These are phyloP conservation scores for Cutaneotrichosporon cutaneum DNA, from an alignment of 1,284 basidiomycete species.

Conservation along the genomic window DNA sequence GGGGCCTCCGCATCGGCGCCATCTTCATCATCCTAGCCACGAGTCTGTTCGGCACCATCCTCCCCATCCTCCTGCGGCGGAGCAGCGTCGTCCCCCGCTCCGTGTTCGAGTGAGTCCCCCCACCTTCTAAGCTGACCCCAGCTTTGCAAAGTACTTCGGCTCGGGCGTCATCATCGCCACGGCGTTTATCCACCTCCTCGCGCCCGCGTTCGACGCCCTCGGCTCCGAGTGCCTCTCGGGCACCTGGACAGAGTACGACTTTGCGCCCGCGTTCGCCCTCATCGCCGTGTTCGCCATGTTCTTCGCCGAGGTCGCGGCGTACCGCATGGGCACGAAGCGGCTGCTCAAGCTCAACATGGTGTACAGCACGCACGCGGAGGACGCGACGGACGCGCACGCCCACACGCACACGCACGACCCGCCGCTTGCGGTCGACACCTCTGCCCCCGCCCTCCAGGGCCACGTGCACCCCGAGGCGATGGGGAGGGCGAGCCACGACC, in stretches of 20 bases:
- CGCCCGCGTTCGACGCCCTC: slow-evolving; percentile 71
- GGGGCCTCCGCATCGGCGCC: slow-evolving; percentile 68
- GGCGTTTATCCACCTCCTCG: slow-evolving; percentile 80
- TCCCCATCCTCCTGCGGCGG: slow-evolving; percentile 73
- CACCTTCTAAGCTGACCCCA: slow-evolving; percentile 6
- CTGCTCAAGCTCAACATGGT: slow-evolving; percentile 41
- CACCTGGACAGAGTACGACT: slow-evolving; percentile 73
- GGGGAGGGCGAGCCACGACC: slow-evolving; percentile 15
- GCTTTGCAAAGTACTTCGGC: slow-evolving; percentile 93
- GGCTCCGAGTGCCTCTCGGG: slow-evolving; percentile 68
- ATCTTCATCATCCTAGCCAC: slow-evolving; percentile 78
- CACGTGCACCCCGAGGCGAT: slow-evolving; percentile 30
- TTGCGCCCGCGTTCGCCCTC: slow-evolving; percentile 75
- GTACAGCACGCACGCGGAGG: slow-evolving; percentile 56
- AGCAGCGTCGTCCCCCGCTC: slow-evolving; percentile 63
- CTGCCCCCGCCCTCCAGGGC: slow-evolving; percentile 26
- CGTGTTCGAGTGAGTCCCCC: slow-evolving; percentile 67
- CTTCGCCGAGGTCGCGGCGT: slow-evolving; percentile 78
- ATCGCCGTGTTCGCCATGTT: slow-evolving; percentile 79
- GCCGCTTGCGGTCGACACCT: slow-evolving; percentile 36
- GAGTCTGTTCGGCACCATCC: slow-evolving; percentile 62
- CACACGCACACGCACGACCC: slow-evolving; percentile 66
- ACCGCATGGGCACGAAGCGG: slow-evolving; percentile 58
- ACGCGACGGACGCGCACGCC: slow-evolving; percentile 61
- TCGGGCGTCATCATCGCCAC: slow-evolving; percentile 93